A percentile compares a stretch with the other conserved stretches of the same genome.
These are phyloP conservation scores for Mycena rosella DNA, from an alignment of 768 basidiomycete species.

Conservation along the genomic window DNA sequence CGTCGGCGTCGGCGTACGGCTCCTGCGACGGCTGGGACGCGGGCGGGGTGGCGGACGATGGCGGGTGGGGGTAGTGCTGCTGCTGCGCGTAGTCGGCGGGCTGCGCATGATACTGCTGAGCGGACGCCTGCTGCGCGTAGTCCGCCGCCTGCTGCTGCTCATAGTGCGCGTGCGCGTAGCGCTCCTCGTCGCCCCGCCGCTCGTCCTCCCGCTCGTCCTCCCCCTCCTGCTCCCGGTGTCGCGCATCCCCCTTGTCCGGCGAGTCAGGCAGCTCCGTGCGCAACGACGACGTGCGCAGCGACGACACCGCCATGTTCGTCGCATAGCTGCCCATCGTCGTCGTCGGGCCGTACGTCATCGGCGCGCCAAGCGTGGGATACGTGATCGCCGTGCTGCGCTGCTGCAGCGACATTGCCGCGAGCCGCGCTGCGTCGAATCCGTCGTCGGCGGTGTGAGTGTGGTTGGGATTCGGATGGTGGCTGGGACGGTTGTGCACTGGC, in stretches of 20 bases:
- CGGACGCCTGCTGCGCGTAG: background rate
- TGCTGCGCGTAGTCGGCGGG: too few species aligned
- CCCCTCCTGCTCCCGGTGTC: background rate
- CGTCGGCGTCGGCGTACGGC: background rate
- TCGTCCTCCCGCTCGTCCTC: background rate
- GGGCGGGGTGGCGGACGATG: too few species aligned
- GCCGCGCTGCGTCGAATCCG: background rate
- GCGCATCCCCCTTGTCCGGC: constrained; percentile 7
- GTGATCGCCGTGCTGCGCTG: constrained; percentile 21
- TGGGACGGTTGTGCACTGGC: too few species aligned
- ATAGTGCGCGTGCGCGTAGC: background rate
- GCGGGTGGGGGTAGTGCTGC: too few species aligned
- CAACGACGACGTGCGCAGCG: constrained; percentile 23
- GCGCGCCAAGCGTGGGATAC: constrained; percentile 26
- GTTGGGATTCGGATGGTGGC: too few species aligned
- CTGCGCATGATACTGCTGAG: background rate
- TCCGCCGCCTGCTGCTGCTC: background rate
- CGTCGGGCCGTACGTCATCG: background rate
- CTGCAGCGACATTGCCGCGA: background rate
- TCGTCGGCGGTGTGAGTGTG: background rate
- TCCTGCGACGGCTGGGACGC: too few species aligned
- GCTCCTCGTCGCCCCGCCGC: background rate
- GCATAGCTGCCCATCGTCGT: constrained; percentile 14
- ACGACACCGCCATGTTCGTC: constrained; percentile 26
- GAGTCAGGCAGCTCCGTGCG: constrained; percentile 30